These are phyloP conservation scores for Fusarium bactridioides DNA, from an alignment of 2,329 filamentous ascomycete genomes.

Conservation along the genomic window DNA sequence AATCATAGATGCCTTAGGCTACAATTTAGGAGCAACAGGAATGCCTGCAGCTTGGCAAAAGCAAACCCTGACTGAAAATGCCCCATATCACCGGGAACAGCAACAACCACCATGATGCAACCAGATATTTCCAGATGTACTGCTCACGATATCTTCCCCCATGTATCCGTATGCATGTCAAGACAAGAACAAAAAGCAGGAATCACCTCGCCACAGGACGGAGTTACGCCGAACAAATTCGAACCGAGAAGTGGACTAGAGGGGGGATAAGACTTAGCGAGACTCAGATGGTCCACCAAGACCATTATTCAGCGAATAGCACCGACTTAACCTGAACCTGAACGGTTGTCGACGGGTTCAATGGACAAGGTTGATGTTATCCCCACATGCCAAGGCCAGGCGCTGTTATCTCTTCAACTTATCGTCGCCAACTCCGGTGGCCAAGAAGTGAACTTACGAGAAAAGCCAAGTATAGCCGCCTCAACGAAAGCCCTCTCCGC, in stretches of 20 bases:
- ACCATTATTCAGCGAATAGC: conserved; percentile 4
- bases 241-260: conserved; percentile 1
- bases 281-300: not conserved
- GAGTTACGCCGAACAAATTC: conserved; percentile 23
- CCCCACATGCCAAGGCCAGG: not conserved
- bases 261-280: conserved; percentile 1
- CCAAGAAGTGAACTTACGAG: not conserved
- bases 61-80: not conserved
- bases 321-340: not conserved
- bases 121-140: conserved; percentile 15
- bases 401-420: not conserved
- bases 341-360: conserved; percentile 7
- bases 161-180: not conserved
- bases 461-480: conserved; percentile 12
- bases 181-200: not conserved
- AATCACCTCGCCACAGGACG: conserved; percentile 16
- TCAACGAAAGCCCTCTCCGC: not conserved
- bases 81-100: not conserved
- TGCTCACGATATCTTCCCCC: conserved; percentile 25
- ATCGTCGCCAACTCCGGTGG: conserved; percentile 16
- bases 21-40: not conserved
- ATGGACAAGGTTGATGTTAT: conserved; percentile 18
- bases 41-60: not conserved
- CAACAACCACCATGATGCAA: conserved; percentile 24
- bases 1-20: not conserved